Conservation (phyloP, 495 filamentous ascomycete species). For the Schizothecium vesticola region DNA sequence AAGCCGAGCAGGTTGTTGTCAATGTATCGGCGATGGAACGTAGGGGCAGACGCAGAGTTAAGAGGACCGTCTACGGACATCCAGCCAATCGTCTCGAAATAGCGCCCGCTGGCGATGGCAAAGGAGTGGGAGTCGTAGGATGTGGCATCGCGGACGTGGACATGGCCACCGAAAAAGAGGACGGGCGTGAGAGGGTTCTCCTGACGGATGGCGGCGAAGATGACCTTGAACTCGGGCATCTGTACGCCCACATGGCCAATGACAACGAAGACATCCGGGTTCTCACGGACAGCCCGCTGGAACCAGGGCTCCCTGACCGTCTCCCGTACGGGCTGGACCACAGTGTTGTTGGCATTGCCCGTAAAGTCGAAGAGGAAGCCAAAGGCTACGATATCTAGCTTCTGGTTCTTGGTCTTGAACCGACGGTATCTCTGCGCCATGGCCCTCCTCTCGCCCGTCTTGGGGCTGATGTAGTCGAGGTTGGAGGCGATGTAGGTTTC, state of each 20-base stretch:
- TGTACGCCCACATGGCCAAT: conserved; percentile 79
- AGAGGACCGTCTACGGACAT: conserved; percentile 75
- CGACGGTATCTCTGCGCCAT: conserved; percentile 78
- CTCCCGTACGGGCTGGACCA: conserved; percentile 70
- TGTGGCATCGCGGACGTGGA: conserved; percentile 80
- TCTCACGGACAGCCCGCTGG: conserved; percentile 73
- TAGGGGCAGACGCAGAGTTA: conserved; percentile 16
- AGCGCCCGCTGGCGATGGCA: conserved; percentile 84
- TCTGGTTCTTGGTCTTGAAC: conserved; percentile 83
- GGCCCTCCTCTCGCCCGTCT: conserved; percentile 62
- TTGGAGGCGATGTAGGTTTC: conserved; percentile 82
- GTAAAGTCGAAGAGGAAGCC: conserved; percentile 94
- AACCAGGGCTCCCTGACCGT: conserved; percentile 87
- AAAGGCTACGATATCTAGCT: conserved; percentile 77
- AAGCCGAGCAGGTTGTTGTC: conserved; percentile 91
- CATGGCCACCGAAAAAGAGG: conserved; percentile 89
- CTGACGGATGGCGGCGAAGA: conserved; percentile 75
- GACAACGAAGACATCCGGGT: conserved; percentile 84
- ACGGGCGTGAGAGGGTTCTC: conserved; percentile 76
- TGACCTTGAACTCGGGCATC: conserved; percentile 67
- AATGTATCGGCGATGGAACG: conserved; percentile 79
- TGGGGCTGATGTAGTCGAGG: conserved; percentile 76
- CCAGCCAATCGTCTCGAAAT: conserved; percentile 97
- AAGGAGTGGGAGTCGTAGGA: conserved; percentile 76
- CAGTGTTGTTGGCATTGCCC: conserved; percentile 81